phyloP scores from a whole-genome alignment of 176 grass and related monocot genomes.

The Carex parvula region DNA sequence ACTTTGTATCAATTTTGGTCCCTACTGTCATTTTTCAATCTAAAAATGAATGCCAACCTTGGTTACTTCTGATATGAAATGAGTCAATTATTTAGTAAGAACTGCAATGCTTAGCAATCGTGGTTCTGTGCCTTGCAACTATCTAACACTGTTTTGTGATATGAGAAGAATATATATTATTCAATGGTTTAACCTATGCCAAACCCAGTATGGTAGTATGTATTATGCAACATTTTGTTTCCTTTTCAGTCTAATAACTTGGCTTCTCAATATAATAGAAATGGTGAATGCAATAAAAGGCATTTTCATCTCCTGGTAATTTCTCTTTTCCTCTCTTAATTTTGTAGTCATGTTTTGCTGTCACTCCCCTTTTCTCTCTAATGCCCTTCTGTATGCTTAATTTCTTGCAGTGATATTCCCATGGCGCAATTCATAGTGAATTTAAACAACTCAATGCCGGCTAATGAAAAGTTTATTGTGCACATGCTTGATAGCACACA shows the following conservation, averaged over 20 bases:
- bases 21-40: not conserved
- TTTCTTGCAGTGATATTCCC: slow-evolving; percentile 51
- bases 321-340: not conserved
- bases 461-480: slow-evolving; percentile 77
- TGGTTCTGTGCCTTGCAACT: not conserved
- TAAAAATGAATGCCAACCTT: not conserved
- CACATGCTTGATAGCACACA: slow-evolving; percentile 73
- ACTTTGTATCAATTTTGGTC: not conserved
- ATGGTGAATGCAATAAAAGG: slow-evolving; percentile 97
- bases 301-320: slow-evolving; percentile 87
- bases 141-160: not conserved
- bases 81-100: not conserved
- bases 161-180: not conserved
- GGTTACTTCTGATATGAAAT: not conserved
- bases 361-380: not conserved
- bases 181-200: not conserved
- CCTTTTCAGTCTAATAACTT: not conserved
- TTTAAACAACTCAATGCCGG: slow-evolving; percentile 61
- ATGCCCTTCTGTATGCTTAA: not conserved
- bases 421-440: slow-evolving; percentile 92
- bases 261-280: not conserved
- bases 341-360: not conserved
- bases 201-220: not conserved
- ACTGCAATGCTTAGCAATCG: not conserved
- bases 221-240: not conserved